Evolutionary conservation across 371 early-diverging fungal species (phyloP).

Genomic region (Nematocida parisii): DNA sequence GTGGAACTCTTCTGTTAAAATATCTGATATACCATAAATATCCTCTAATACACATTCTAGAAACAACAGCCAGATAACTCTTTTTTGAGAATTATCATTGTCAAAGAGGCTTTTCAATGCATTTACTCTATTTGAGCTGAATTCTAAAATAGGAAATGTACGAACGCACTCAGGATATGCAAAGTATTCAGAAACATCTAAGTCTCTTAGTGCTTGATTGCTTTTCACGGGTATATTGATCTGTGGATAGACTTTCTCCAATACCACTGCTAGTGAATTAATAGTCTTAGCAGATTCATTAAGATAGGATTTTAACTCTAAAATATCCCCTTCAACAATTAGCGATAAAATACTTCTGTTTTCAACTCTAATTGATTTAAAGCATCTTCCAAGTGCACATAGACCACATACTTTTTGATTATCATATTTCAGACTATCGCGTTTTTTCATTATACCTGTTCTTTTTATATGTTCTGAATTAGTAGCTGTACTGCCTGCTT

Average conservation of each 20-base stretch:
- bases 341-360: neutral
- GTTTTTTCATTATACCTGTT: too few species aligned
- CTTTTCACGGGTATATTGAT: neutral
- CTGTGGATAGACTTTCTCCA: constrained; percentile 1
- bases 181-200: constrained; percentile 1
- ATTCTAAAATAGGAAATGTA: neutral
- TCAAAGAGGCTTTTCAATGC: neutral
- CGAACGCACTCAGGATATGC: constrained; percentile 4
- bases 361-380: neutral
- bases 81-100: neutral
- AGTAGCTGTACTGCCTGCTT: neutral
- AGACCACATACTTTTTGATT: neutral
- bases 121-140: neutral
- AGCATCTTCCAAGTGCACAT: neutral
- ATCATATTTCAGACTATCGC: neutral
- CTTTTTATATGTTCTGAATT: neutral
- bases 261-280: neutral
- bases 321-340: neutral
- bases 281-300: neutral
- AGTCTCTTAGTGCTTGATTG: neutral
- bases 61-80: constrained; percentile 28
- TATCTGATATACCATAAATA: neutral
- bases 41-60: constrained; percentile 6
- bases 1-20: neutral
- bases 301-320: neutral